phyloP scores from a whole-genome alignment of 257 asterid genomes.

The Solanum medicagineum region DNA sequence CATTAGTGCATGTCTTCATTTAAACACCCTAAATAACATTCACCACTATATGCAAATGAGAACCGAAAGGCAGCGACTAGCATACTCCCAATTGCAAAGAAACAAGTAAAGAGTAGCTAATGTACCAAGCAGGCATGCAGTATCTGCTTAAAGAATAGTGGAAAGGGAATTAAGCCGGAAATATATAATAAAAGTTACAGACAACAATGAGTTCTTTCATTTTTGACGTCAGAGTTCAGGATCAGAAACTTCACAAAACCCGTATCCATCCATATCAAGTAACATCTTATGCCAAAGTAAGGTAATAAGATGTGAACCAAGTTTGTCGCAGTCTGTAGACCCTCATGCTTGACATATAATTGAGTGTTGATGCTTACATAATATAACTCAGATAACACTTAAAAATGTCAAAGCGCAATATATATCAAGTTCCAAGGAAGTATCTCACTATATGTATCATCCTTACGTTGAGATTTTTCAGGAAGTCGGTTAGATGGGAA shows the following conservation, averaged over 20 bases:
- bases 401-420: background rate
- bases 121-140: background rate
- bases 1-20: background rate
- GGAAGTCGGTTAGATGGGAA: constrained; percentile 88
- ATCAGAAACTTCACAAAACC: background rate
- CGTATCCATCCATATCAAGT: background rate
- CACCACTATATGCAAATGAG: background rate
- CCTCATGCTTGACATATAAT: background rate
- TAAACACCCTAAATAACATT: background rate
- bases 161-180: background rate
- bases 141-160: background rate
- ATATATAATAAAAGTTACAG: background rate
- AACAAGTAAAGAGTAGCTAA: background rate
- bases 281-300: background rate
- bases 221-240: background rate
- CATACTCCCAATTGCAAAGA: background rate
- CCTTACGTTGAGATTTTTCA: constrained; percentile 66
- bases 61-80: background rate
- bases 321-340: background rate
- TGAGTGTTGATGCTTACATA: background rate
- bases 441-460: background rate
- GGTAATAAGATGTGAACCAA: background rate
- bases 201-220: background rate
- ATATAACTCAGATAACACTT: background rate
- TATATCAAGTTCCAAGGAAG: background rate